Evolutionary conservation across 371 early-diverging fungal species (phyloP), one percentile per base, ranked within the genome.

Genomic region (Actinomortierella ambigua): DNA sequence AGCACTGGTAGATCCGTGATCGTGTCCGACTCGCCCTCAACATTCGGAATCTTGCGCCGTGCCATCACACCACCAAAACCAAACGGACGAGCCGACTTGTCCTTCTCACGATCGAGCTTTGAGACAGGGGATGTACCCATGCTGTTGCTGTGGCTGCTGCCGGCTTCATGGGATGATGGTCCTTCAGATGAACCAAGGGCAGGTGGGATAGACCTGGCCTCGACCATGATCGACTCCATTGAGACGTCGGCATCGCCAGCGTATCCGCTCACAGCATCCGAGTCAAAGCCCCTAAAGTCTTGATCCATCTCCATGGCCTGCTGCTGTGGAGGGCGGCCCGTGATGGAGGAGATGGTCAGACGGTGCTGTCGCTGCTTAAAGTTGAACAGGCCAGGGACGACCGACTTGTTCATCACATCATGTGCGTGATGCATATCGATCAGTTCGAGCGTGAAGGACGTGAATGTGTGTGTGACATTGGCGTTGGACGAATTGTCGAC

Each of bases 191-290:
- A n/a, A n/a, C n/a, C n/a, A n/a, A n/a, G n/a, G n/a, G n/a, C n/a
- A n/a, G n/a, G n/a, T n/a, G n/a, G n/a, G n/a, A n/a, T n/a, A n/a
- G n/a, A n/a, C n/a, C n/a, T n/a, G n/a, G n/a, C n/a, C n/a, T 26
- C 24, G 28, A 69, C 61, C 50, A 43, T 53, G 22, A 61, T 65
- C 50, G 65, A 65, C 24, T 71, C 71, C 71, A 71, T 71, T 11
- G 71, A 71, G 13, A 71, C 29, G 41, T 71, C 71, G 1, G 71
- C 71, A 55, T 71, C 71, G 14, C 71, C 71, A 3, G 66, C 65
- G 42, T 71, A 71, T 7, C 71, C 71, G n/a, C 66, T 65, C 43
- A 71, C 61, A 6, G 71, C 71, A 52, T 71, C 71, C 15, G 71
- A 71, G 27, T 71, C 71, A 49, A 71, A 71, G 18, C 62, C 59